phyloP scores from a whole-genome alignment of 2,329 filamentous ascomycete genomes.

The Helotiales sp. region DNA sequence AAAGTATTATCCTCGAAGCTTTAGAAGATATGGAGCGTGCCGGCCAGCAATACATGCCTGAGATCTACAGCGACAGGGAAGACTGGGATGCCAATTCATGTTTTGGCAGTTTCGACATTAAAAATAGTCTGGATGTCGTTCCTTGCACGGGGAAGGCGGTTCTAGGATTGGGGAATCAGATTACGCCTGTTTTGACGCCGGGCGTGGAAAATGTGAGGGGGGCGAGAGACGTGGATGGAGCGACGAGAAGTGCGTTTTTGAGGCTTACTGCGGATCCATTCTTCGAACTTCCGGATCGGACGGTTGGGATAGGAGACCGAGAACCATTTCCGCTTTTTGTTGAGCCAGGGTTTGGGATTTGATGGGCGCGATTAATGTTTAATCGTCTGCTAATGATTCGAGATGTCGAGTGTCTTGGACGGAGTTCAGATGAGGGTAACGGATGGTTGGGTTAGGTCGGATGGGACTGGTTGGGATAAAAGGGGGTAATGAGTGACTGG shows the following conservation, averaged over 20 bases:
- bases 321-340: conserved; percentile 25
- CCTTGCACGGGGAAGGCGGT: conserved; percentile 25
- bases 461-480: neutral
- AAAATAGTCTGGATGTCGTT: neutral
- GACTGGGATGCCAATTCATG: conserved; percentile 29
- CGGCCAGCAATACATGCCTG: conserved; percentile 36
- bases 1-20: conserved; percentile 61
- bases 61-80: conserved; percentile 23
- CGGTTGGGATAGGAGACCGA: neutral
- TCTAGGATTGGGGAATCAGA: conserved; percentile 19
- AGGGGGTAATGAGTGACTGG: neutral
- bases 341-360: conserved; percentile 21
- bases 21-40: conserved; percentile 69
- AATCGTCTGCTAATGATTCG: neutral
- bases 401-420: neutral
- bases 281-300: conserved; percentile 19
- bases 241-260: conserved; percentile 27
- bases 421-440: neutral
- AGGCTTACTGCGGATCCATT: neutral
- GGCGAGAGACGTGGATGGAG: conserved; percentile 15
- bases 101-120: conserved; percentile 18
- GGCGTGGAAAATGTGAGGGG: conserved; percentile 26
- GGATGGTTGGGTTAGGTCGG: neutral
- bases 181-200: conserved; percentile 34
- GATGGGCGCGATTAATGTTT: neutral